phyloP scores from a whole-genome alignment of 208 protist species.

The Leishmania amazonensis region DNA sequence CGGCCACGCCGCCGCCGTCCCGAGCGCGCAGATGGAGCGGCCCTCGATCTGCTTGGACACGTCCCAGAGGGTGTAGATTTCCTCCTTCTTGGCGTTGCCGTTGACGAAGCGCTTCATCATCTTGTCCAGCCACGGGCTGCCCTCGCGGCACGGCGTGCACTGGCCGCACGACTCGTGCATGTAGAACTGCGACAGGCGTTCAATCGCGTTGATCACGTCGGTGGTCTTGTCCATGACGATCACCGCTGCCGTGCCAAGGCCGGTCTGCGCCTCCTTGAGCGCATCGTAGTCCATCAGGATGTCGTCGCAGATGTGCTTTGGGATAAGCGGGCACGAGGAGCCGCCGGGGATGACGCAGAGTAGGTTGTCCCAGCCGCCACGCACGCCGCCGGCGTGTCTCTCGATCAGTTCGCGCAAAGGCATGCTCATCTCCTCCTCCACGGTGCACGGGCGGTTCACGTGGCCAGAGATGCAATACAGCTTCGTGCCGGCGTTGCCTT shows the following conservation, averaged over 20 bases:
- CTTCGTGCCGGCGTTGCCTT: slow-evolving; percentile 98
- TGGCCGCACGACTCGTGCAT: slow-evolving; percentile 98
- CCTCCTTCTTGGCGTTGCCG: slow-evolving; percentile 96
- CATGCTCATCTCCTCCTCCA: slow-evolving; percentile 99
- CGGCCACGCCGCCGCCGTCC: slow-evolving; percentile 98
- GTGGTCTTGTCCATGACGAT: slow-evolving; percentile 99
- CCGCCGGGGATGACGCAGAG: slow-evolving; percentile 97
- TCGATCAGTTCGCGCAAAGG: slow-evolving; percentile 97
- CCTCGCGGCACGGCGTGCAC: slow-evolving; percentile 99
- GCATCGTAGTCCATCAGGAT: slow-evolving; percentile 99
- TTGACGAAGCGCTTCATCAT: slow-evolving; percentile 97
- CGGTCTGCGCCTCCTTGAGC: slow-evolving; percentile 91
- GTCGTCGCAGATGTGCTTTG: slow-evolving; percentile 94
- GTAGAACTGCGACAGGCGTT: slow-evolving; percentile 97
- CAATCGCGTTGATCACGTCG: slow-evolving; percentile 97
- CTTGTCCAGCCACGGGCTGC: slow-evolving; percentile 95
- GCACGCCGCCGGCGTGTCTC: slow-evolving; percentile 96
- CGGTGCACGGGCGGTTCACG: slow-evolving; percentile 98
- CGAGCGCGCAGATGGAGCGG: slow-evolving; percentile 99
- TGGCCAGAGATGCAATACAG: slow-evolving; percentile 98
- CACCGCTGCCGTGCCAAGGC: slow-evolving; percentile 98
- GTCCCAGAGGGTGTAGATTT: slow-evolving; percentile 98
- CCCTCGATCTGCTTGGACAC: slow-evolving; percentile 98
- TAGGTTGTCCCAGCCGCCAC: slow-evolving; percentile 99
- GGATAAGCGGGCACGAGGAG: slow-evolving; percentile 96